phyloP scores from a whole-genome alignment of 2,329 filamentous ascomycete genomes.

The Beauveria rudraprayagi region DNA sequence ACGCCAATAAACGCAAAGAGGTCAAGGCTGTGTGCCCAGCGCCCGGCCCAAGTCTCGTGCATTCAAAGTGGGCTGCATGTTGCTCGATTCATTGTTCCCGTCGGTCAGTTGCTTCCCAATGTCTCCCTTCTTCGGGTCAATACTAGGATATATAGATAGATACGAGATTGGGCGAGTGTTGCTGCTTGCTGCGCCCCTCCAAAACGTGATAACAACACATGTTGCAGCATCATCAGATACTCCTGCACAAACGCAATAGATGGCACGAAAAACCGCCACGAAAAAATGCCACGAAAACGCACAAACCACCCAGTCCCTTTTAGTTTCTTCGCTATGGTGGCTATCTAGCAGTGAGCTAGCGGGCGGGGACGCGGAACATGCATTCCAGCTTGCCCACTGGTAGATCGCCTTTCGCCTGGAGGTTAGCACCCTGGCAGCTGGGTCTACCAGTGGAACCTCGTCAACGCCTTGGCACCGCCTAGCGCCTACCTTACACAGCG shows the following conservation, averaged over 20 bases:
- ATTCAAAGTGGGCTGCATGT: no score
- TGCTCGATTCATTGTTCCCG: no score
- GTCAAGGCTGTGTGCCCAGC: no score
- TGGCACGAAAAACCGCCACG: no score
- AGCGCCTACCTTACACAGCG: not conserved
- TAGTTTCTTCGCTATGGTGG: not conserved
- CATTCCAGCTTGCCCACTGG: conserved; percentile 2
- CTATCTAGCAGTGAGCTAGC: not conserved
- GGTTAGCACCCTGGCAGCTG: no score
- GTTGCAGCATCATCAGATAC: not conserved
- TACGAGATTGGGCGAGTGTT: not conserved
- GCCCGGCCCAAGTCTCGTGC: no score
- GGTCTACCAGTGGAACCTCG: not conserved
- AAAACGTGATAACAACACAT: no score
- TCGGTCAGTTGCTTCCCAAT: no score
- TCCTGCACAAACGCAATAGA: not conserved
- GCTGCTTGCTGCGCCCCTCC: not conserved
- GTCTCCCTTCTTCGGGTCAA: no score
- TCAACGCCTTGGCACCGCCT: not conserved
- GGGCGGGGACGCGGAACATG: not conserved
- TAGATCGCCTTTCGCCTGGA: not conserved
- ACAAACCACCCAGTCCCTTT: not conserved
- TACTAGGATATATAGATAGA: no score
- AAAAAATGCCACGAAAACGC: not conserved
- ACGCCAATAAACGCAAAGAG: no score